Percentiles rank a stretch among this genome's conserved stretches.
Evolutionary conservation across 2,329 filamentous ascomycete species (phyloP).

Genomic region (Zasmidium angulare): DNA sequence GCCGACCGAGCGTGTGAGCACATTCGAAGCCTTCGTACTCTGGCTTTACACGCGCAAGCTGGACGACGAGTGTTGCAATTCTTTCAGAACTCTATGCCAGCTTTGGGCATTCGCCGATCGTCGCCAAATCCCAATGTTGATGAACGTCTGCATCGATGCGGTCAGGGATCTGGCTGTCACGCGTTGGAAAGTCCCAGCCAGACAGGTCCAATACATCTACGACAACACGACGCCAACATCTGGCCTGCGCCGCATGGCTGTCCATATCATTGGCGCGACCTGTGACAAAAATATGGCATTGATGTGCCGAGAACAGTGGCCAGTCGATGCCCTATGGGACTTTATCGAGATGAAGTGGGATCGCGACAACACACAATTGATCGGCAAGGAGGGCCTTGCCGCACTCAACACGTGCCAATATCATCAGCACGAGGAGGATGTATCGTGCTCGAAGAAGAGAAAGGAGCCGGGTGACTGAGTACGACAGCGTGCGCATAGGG

Average conservation of each 20-base stretch:
- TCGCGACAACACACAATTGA: not conserved
- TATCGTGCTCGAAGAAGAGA: constrained; percentile 6
- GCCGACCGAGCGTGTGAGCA: constrained; percentile 3
- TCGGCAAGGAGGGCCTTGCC: not conserved
- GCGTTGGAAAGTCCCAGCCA: not conserved
- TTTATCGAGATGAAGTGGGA: constrained; percentile 1
- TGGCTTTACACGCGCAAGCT: constrained; percentile 15
- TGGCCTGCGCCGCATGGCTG: not conserved
- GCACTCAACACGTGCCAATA: constrained; percentile 4
- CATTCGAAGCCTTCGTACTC: constrained; percentile 11
- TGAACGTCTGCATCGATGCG: constrained; percentile 9
- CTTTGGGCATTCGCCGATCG: constrained; percentile 14
- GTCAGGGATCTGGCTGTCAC: not conserved
- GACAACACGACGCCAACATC: not conserved
- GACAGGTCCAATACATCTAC: constrained; percentile 2
- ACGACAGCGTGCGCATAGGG: not conserved
- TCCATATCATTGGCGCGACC: not conserved
- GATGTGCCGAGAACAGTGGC: not conserved
- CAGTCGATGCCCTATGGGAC: constrained; percentile 2
- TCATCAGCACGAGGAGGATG: constrained; percentile 7
- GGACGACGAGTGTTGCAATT: not conserved
- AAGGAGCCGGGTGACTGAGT: too few relatives aligned
- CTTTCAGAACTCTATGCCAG: not conserved
- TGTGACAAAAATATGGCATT: too few relatives aligned
- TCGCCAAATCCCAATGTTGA: constrained; percentile 13